A percentile compares a stretch with the other conserved stretches of the same genome.
phyloP scores from a whole-genome alignment of 352 stramenopile species.

The Aphanomyces astaci region DNA sequence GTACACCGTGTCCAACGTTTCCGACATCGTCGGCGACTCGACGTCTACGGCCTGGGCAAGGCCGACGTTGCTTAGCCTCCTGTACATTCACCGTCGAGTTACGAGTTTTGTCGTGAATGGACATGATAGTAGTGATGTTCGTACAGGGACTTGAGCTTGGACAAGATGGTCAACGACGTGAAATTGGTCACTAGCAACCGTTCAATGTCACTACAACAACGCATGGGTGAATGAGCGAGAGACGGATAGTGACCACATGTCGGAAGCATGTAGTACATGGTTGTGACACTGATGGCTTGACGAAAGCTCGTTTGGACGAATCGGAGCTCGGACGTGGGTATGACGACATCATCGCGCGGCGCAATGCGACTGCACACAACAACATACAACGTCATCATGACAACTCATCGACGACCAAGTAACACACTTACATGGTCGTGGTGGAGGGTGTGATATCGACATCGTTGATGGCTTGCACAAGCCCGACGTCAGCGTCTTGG shows the following conservation, averaged over 20 bases:
- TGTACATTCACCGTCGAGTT: too few species aligned
- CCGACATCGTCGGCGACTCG: not conserved
- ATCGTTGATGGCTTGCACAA: conserved; percentile 1
- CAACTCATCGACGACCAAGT: too few species aligned
- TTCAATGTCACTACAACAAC: not conserved
- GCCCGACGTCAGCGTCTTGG: conserved; percentile 1
- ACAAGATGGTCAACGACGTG: not conserved
- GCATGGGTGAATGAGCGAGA: not conserved
- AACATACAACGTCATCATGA: not conserved
- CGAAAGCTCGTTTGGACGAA: not conserved
- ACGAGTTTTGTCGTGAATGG: too few species aligned
- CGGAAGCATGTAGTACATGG: conserved; percentile 15
- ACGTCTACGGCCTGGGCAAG: not conserved
- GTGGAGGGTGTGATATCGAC: not conserved
- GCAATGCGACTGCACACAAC: not conserved
- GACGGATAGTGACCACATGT: too few species aligned
- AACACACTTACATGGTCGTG: conserved; percentile 4
- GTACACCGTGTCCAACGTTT: not conserved
- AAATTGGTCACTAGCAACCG: conserved; percentile 13
- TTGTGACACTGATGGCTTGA: not conserved
- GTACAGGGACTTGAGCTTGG: conserved; percentile 16
- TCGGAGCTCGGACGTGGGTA: not conserved
- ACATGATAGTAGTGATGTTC: not conserved
- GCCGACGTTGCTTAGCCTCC: not conserved
- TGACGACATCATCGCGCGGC: conserved; percentile 1